Conservation (phyloP, 129 eudicot species). For the Glebionis coronaria region DNA sequence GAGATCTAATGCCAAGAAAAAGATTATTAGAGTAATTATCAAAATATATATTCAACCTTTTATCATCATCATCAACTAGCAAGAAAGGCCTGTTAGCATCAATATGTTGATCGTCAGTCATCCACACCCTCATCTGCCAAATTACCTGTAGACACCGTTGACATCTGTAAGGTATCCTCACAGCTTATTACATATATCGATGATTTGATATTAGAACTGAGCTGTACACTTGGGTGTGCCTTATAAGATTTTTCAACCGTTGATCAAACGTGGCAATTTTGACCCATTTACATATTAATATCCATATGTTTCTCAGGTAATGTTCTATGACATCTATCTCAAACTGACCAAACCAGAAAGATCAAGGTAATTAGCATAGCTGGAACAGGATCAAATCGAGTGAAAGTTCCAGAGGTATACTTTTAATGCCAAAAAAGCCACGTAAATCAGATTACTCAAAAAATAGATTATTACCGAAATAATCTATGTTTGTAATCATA, state of each 20-base stretch:
- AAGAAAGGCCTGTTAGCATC: slow-evolving; percentile 83
- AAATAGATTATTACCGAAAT: too few relatives aligned
- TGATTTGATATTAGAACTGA: slow-evolving; percentile 10
- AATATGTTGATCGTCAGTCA: slow-evolving; percentile 92
- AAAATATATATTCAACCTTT: slow-evolving; percentile 56
- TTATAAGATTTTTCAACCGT: too few relatives aligned
- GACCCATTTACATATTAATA: too few relatives aligned
- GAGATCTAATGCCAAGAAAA: slow-evolving; percentile 4
- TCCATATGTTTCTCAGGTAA: too few relatives aligned
- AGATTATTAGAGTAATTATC: background rate
- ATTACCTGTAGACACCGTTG: slow-evolving; percentile 49
- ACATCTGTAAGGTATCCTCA: slow-evolving; percentile 5
- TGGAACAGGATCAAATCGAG: too few relatives aligned
- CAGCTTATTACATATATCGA: slow-evolving; percentile 2
- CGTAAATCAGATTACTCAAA: background rate
- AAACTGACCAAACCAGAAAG: too few relatives aligned
- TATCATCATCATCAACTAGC: slow-evolving; percentile 69
- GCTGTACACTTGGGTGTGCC: background rate
- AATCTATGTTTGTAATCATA: too few relatives aligned
- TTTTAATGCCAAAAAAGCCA: too few relatives aligned
- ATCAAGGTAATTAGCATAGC: too few relatives aligned
- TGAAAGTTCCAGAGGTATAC: too few relatives aligned
- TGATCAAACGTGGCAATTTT: too few relatives aligned
- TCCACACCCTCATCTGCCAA: slow-evolving; percentile 64
- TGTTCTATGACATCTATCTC: too few relatives aligned